Evolutionary conservation across 192 early-diverging fungal genomes (phyloP).

Genomic region (Chytriomyces confervae): DNA sequence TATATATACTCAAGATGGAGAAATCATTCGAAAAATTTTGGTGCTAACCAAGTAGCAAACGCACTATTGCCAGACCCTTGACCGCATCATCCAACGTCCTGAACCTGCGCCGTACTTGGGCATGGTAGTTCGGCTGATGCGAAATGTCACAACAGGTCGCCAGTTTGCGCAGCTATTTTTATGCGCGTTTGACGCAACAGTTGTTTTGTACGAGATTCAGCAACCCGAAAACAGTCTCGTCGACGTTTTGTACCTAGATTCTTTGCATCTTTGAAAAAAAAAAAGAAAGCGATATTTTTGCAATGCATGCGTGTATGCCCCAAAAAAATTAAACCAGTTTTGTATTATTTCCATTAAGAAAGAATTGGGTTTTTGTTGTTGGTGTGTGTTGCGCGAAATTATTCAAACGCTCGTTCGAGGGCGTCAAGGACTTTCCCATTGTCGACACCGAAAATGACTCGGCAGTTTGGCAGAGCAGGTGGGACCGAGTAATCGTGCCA

Average conservation of each 20-base stretch:
- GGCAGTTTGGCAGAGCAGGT: slow-evolving; percentile 28
- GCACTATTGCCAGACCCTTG: background rate
- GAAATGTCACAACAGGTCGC: background rate
- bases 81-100: slow-evolving; percentile 1
- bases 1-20: background rate
- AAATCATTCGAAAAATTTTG: background rate
- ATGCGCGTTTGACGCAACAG: slow-evolving; percentile 16
- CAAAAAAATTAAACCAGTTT: background rate
- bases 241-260: background rate
- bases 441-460: slow-evolving; percentile 45
- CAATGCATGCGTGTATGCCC: background rate
- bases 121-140: slow-evolving; percentile 13
- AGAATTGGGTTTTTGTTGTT: background rate
- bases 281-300: background rate
- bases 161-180: slow-evolving; percentile 13
- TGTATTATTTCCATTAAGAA: background rate
- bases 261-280: background rate
- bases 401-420: slow-evolving; percentile 39
- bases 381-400: background rate
- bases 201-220: slow-evolving; percentile 12
- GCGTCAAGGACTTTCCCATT: slow-evolving; percentile 31
- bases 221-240: background rate
- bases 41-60: background rate
- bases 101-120: slow-evolving; percentile 20
- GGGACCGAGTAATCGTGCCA: slow-evolving; percentile 26